phyloP scores from a whole-genome alignment of 352 stramenopile species.

The Thalassiosira livingstoniorum region DNA sequence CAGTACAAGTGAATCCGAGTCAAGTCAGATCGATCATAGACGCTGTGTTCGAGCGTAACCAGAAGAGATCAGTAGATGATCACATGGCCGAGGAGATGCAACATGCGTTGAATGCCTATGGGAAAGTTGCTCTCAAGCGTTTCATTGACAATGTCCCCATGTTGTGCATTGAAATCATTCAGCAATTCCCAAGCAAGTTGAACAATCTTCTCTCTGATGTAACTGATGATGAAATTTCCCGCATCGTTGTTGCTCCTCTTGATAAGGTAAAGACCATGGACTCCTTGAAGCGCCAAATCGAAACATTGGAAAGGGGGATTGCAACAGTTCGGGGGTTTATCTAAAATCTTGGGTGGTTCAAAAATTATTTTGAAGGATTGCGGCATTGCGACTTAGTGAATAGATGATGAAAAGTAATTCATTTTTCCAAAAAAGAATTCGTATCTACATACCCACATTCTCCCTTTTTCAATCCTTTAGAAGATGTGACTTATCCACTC shows the following conservation, averaged over 20 bases:
- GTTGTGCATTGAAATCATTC: constrained; percentile 66
- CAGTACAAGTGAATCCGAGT: background rate
- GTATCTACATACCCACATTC: too few relatives aligned
- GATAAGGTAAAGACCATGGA: too few relatives aligned
- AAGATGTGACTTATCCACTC: too few relatives aligned
- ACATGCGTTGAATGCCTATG: constrained; percentile 73
- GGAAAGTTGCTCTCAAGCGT: constrained; percentile 70
- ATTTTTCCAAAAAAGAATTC: too few relatives aligned
- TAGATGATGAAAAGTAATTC: too few relatives aligned
- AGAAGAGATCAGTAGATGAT: constrained; percentile 62
- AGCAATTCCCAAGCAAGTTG: constrained; percentile 37
- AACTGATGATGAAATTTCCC: constrained; percentile 43
- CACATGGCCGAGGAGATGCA: constrained; percentile 81
- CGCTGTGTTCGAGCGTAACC: constrained; percentile 64
- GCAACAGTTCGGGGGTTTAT: too few relatives aligned
- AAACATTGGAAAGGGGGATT: too few relatives aligned
- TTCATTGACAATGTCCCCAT: constrained; percentile 77
- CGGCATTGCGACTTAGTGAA: too few relatives aligned
- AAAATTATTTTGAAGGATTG: too few relatives aligned
- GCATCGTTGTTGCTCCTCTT: constrained; percentile 17
- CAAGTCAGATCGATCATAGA: constrained; percentile 55
- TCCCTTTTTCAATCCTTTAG: too few relatives aligned
- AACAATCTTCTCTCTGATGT: constrained; percentile 31
- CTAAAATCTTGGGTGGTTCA: too few relatives aligned
- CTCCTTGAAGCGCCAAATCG: too few relatives aligned